Evolutionary conservation across 805 yeast genomes (phyloP), one percentile per base, ranked within the genome.

Genomic region (Candida golubevii): DNA sequence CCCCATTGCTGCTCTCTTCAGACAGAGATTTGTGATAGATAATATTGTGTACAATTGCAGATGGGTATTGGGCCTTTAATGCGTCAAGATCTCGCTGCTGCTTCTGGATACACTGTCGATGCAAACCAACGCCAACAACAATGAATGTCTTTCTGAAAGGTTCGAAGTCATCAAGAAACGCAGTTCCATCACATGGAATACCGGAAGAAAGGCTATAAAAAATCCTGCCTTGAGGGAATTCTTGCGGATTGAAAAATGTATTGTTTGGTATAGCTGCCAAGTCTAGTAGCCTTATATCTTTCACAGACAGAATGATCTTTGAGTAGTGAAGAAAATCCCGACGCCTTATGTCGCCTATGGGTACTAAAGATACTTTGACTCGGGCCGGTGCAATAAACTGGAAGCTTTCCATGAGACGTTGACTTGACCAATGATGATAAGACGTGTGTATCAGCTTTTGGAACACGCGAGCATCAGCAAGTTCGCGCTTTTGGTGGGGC

Each of bases 141-240:
- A 83, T 72, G 53, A 88, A 78, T 0, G 85, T 79, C 58, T 88
- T 88, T 41, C 97, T 67, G 63, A 78, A 88, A 1, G 97, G 96
- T 64, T 93, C 97, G 50, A 91, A 80, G 62, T 91, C 98, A 53
- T 85, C 87, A 35, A 91, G 67, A 42, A 85, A 82, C 7, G 82
- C 63, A 26, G 84, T 74, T 34, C 79, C 81, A n/a, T 71, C 72
- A 44, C 79, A 83, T 1, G 75, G 67, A 7, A 66, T 57, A 0
- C 75, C 54, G 1, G 75, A 62, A 10, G 65, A 62, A 50, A 80
- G 79, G 44, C 81, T 82, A 56, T 77, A 86, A 11, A 81, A 61
- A 1, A 91, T 63, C 39, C 83, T 66, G 0, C 98, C 98, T 39
- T 75, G 74, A 1, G 97, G 96, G 55, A 79, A 86, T 0, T 84